phyloP scores from a whole-genome alignment of 169 alveolate genomes.

The Eimeria acervulina region DNA sequence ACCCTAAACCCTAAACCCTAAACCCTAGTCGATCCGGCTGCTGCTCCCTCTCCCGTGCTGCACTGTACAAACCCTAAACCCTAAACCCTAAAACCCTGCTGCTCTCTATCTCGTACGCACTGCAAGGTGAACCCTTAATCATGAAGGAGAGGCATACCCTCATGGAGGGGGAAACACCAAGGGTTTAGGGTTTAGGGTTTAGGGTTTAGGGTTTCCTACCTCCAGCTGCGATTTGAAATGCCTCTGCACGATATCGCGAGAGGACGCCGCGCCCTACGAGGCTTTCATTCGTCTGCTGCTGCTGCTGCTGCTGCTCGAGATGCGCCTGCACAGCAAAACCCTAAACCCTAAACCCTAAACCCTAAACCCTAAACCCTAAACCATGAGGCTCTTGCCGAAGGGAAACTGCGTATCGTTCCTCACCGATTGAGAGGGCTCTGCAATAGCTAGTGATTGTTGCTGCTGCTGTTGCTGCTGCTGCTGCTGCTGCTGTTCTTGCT shows the following conservation, averaged over 20 bases:
- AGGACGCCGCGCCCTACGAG: background rate
- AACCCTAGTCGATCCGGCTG: background rate
- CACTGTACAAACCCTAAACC: background rate
- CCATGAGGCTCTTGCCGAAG: background rate
- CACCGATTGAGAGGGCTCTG: background rate
- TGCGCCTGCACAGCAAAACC: background rate
- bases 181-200: slow-evolving; percentile 46
- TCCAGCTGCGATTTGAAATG: slow-evolving; percentile 5
- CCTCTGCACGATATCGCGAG: slow-evolving; percentile 46
- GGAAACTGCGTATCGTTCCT: background rate
- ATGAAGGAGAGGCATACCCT: no score
- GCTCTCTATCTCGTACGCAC: background rate
- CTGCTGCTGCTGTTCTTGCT: background rate
- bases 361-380: slow-evolving; percentile 33
- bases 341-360: slow-evolving; percentile 58
- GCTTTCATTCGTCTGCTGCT: background rate
- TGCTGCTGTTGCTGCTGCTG: background rate
- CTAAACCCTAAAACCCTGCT: background rate
- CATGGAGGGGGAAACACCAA: background rate
- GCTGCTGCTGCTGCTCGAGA: background rate
- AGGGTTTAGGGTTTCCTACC: slow-evolving; percentile 16
- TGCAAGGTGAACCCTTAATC: no score
- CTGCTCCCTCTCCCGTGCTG: background rate
- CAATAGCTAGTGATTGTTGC: background rate
- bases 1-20: slow-evolving; percentile 17